Conservation (phyloP, 345 rosid species). For the Hirschfeldia incana region DNA sequence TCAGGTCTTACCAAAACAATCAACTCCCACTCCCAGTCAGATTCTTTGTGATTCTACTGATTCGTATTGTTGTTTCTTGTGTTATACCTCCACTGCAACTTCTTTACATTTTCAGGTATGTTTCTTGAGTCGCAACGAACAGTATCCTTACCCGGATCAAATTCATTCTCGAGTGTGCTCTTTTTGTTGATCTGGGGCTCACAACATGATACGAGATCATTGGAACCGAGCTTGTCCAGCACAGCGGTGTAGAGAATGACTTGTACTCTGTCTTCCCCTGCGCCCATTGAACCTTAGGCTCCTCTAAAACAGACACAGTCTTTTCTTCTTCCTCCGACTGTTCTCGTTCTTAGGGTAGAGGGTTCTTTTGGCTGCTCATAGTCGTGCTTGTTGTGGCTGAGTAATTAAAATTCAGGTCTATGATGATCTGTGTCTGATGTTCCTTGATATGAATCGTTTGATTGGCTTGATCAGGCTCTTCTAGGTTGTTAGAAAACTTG, state of each 20-base stretch:
- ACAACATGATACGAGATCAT: not conserved
- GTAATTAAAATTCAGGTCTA: too few species aligned
- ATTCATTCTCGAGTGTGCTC: too few species aligned
- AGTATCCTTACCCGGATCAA: too few species aligned
- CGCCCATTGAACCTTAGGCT: conserved; percentile 80
- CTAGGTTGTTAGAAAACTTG: not conserved
- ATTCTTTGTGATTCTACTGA: conserved; percentile 10
- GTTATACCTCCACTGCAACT: conserved; percentile 41
- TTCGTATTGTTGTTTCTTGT: too few species aligned
- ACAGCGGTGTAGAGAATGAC: conserved; percentile 71
- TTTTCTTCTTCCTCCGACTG: conserved; percentile 7
- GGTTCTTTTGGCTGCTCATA: not conserved
- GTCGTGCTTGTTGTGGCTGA: too few species aligned
- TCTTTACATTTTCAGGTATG: conserved; percentile 37
- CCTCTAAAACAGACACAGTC: conserved; percentile 43
- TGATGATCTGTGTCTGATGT: too few species aligned
- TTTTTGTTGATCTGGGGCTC: too few species aligned
- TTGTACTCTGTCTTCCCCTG: conserved; percentile 89
- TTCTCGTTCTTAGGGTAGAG: not conserved
- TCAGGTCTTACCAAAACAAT: too few species aligned
- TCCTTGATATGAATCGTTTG: conserved; percentile 24
- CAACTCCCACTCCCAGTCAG: too few species aligned
- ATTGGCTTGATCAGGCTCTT: conserved; percentile 41
- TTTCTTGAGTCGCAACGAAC: conserved; percentile 22
- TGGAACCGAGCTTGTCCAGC: conserved; percentile 31